Conservation (phyloP, 306 rosid genomes). For the Cucumis hystrix region DNA sequence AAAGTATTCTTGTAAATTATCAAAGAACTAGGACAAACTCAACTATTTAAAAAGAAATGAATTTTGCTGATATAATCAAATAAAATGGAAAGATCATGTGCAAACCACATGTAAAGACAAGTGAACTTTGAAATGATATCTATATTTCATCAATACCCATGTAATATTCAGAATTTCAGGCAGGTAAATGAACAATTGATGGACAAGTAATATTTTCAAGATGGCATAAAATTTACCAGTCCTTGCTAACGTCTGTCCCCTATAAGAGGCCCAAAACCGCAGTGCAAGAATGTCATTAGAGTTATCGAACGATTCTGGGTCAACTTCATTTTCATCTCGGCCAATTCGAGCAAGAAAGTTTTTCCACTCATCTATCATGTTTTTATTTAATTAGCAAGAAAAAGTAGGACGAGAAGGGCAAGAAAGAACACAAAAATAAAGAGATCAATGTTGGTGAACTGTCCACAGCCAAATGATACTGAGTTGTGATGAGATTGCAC, state of each 20-base stretch:
- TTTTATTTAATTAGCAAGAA: background rate
- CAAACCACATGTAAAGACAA: background rate
- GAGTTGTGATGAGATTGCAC: background rate
- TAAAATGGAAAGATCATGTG: background rate
- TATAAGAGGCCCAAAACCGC: slow-evolving; percentile 92
- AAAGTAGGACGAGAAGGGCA: background rate
- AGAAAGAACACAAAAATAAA: background rate
- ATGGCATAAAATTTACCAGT: slow-evolving; percentile 44
- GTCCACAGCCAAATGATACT: background rate
- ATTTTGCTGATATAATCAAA: background rate
- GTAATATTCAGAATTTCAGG: background rate
- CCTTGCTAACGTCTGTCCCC: slow-evolving; percentile 96
- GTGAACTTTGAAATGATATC: background rate
- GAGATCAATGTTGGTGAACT: background rate
- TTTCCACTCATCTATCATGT: slow-evolving; percentile 75
- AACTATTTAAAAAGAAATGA: background rate
- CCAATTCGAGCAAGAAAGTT: slow-evolving; percentile 85
- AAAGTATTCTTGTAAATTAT: background rate
- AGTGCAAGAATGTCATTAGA: slow-evolving; percentile 68
- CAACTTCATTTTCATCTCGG: slow-evolving; percentile 56
- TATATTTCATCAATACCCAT: background rate
- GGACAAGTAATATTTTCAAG: background rate
- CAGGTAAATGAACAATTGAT: background rate
- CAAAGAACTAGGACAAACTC: background rate
- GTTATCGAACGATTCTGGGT: slow-evolving; percentile 42